These are phyloP conservation scores for Triticum timopheevii DNA, from an alignment of 176 grass and related monocot genomes.

Conservation along the genomic window DNA sequence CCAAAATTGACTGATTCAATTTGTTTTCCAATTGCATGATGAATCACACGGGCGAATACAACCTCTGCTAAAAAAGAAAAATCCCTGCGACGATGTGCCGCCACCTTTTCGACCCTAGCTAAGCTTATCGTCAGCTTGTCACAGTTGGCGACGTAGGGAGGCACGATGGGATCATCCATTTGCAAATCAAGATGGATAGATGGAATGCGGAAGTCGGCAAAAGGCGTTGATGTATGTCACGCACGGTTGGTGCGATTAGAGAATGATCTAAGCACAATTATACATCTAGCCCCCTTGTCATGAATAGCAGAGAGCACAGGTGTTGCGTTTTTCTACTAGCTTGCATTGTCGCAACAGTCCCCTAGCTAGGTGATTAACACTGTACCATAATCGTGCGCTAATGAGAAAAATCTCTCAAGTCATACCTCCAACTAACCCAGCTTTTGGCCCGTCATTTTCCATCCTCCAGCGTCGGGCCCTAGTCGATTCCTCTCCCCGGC, in stretches of 20 bases:
- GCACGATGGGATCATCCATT: not conserved
- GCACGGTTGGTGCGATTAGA: not conserved
- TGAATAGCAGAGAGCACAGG: not conserved
- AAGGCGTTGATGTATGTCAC: not conserved
- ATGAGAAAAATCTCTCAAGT: slow-evolving; percentile 27
- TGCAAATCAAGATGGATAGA: not conserved
- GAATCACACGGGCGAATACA: no score
- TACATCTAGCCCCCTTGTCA: not conserved
- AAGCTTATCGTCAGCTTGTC: not conserved
- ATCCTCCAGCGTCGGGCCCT: slow-evolving; percentile 9
- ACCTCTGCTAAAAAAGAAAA: no score
- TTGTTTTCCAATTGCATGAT: no score
- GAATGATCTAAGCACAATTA: not conserved
- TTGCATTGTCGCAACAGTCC: not conserved
- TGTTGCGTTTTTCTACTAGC: not conserved
- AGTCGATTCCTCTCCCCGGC: not conserved
- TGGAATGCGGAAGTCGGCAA: slow-evolving; percentile 15
- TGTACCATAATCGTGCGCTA: slow-evolving; percentile 14
- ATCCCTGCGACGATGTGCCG: no score
- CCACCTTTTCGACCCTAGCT: not conserved
- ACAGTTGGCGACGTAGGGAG: not conserved
- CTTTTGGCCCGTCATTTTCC: slow-evolving; percentile 18
- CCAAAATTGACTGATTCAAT: no score
- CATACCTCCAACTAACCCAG: slow-evolving; percentile 51
- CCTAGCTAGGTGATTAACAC: not conserved